Evolutionary conservation across 139 green algal species (phyloP).

Genomic region (Auxenochlorella pyrenoidosa): DNA sequence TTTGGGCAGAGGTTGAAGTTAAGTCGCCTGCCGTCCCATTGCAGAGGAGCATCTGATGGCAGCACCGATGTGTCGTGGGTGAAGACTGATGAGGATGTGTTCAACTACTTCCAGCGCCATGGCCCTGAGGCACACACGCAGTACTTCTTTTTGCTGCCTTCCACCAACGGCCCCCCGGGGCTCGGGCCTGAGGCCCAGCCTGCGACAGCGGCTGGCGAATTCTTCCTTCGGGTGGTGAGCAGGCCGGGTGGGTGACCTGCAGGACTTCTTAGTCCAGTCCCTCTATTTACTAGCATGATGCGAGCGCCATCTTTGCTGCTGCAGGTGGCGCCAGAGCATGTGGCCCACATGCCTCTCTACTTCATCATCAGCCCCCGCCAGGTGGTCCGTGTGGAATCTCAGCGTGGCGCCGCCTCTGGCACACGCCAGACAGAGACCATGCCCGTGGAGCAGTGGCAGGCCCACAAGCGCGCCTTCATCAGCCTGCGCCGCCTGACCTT

Average conservation of each 20-base stretch:
- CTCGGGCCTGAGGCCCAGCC: neutral
- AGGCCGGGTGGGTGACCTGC: too few relatives aligned
- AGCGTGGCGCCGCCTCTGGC: neutral
- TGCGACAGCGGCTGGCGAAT: neutral
- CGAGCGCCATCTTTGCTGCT: neutral
- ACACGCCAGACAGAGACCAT: constrained; percentile 1
- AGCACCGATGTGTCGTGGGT: neutral
- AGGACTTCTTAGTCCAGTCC: too few relatives aligned
- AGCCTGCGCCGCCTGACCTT: constrained; percentile 15
- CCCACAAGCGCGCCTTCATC: neutral
- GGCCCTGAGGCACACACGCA: neutral
- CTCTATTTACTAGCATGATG: neutral
- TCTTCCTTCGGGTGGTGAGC: neutral
- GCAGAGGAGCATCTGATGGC: neutral
- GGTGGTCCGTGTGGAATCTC: constrained; percentile 11
- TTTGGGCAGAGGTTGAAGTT: too few relatives aligned
- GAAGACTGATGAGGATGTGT: neutral
- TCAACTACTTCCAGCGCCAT: neutral
- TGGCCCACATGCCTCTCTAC: neutral
- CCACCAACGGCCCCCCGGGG: too few relatives aligned
- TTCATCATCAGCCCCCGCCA: constrained; percentile 15
- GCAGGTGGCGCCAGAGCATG: neutral
- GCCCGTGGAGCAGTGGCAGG: neutral
- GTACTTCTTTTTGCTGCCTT: neutral
- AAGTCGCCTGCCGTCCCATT: neutral